phyloP scores from a whole-genome alignment of 2,329 filamentous ascomycete genomes.

The Pestalotiopsis fici region DNA sequence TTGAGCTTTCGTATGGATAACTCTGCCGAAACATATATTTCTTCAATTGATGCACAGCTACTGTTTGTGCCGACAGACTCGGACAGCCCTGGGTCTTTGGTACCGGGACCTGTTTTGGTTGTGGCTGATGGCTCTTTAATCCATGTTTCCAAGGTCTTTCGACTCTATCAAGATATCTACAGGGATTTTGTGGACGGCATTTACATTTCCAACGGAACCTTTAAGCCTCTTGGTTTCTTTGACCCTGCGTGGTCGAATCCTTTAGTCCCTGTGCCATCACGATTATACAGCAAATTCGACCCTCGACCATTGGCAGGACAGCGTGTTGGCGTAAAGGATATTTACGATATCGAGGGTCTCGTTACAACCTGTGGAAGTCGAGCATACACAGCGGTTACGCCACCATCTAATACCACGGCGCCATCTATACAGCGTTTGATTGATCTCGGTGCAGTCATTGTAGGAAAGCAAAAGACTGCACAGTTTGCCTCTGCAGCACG shows the following conservation, averaged over 20 bases:
- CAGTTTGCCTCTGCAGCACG: constrained; percentile 33
- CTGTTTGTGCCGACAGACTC: not conserved
- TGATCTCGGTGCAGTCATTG: constrained; percentile 31
- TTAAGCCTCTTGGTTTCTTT: not conserved
- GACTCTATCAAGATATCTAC: not conserved
- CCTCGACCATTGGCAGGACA: constrained; percentile 31
- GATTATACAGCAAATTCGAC: constrained; percentile 36
- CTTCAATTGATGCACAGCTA: not conserved
- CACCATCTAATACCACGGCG: constrained; percentile 26
- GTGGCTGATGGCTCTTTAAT: not conserved
- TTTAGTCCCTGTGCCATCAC: constrained; percentile 23
- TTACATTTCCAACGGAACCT: not conserved
- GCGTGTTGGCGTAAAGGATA: constrained; percentile 35
- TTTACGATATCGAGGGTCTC: constrained; percentile 35
- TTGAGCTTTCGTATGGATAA: not conserved
- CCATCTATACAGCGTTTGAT: constrained; percentile 28
- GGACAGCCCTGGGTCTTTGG: not conserved
- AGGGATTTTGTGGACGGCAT: not conserved
- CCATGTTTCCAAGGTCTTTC: not conserved
- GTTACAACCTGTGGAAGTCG: constrained; percentile 31
- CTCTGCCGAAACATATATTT: not conserved
- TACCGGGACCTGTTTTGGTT: not conserved
- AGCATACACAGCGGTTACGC: constrained; percentile 26
- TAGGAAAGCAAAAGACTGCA: constrained; percentile 35
- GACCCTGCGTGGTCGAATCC: not conserved